phyloP scores from a whole-genome alignment of 2,329 filamentous ascomycete genomes.

The Penicillium fuscoglaucum region DNA sequence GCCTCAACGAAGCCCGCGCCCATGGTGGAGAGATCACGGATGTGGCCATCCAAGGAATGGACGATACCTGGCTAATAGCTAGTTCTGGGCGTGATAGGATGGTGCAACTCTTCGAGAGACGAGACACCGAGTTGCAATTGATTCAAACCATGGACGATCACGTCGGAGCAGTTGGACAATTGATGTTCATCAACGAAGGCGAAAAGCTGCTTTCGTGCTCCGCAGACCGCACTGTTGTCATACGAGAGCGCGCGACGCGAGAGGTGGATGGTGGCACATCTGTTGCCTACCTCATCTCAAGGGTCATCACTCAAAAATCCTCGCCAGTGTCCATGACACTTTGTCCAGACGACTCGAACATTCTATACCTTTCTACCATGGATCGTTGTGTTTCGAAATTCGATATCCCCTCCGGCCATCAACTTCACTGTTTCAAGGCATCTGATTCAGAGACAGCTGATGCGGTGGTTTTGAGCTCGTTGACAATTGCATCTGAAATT shows the following conservation, averaged over 20 bases:
- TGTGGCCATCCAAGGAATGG: conserved; percentile 69
- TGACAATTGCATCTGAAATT: conserved; percentile 60
- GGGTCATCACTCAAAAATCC: conserved; percentile 78
- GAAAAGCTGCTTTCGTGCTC: conserved; percentile 79
- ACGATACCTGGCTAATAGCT: conserved; percentile 67
- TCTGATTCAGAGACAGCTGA: conserved; percentile 78
- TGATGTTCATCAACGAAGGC: conserved; percentile 73
- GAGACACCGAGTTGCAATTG: conserved; percentile 65
- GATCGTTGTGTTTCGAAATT: conserved; percentile 62
- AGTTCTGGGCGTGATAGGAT: conserved; percentile 86
- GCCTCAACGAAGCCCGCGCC: conserved; percentile 73
- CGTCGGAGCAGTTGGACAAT: conserved; percentile 75
- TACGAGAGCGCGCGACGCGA: conserved; percentile 74
- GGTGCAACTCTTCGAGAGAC: conserved; percentile 79
- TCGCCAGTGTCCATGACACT: conserved; percentile 83
- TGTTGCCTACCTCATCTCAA: conserved; percentile 73
- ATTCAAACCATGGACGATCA: conserved; percentile 93
- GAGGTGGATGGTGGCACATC: conserved; percentile 56
- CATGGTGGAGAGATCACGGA: conserved; percentile 83
- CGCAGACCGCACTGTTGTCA: conserved; percentile 79
- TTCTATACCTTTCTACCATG: conserved; percentile 60
- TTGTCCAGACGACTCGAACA: conserved; percentile 60
- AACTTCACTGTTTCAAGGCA: conserved; percentile 74
- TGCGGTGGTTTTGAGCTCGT: conserved; percentile 76
- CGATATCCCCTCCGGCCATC: conserved; percentile 66